Percentiles rank a stretch among this genome's conserved stretches.
phyloP scores from a whole-genome alignment of 192 early-diverging fungal species.

The Entomortierella parvispora region DNA sequence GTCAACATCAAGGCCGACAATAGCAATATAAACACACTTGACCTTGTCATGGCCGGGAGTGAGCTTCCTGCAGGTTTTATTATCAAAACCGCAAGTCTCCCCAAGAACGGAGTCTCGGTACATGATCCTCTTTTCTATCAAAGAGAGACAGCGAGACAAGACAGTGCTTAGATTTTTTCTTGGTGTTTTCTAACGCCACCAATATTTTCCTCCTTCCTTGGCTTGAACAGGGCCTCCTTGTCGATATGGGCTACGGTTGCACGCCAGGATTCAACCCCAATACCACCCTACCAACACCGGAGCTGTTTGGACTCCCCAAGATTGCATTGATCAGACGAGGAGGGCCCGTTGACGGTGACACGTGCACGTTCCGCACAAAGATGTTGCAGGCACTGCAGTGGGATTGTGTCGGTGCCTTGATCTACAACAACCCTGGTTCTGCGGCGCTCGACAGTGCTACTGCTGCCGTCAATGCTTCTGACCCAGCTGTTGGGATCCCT shows the following conservation, averaged over 20 bases:
- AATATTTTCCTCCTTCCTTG: not conserved
- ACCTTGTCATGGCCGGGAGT: slow-evolving; percentile 11
- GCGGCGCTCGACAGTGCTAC: slow-evolving; percentile 18
- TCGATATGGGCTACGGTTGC: slow-evolving; percentile 45
- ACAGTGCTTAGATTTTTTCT: not conserved
- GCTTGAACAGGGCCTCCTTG: slow-evolving; percentile 29
- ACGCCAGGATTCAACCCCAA: slow-evolving; percentile 19
- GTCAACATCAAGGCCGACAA: slow-evolving; percentile 9
- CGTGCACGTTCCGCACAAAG: slow-evolving; percentile 35
- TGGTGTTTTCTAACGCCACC: not conserved
- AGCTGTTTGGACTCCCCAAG: slow-evolving; percentile 30
- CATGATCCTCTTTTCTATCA: not conserved
- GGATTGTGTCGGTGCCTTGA: slow-evolving; percentile 24
- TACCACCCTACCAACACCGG: slow-evolving; percentile 26
- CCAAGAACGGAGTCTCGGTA: slow-evolving; percentile 29
- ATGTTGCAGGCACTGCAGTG: slow-evolving; percentile 9
- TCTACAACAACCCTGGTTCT: slow-evolving; percentile 22
- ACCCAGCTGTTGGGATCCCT: slow-evolving; percentile 7
- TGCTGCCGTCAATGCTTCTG: slow-evolving; percentile 1
- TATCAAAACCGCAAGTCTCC: slow-evolving; percentile 14
- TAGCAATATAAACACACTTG: slow-evolving; percentile 2
- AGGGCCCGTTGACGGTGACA: not conserved
- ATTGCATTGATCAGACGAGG: slow-evolving; percentile 46
- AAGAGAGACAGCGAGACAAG: not conserved
- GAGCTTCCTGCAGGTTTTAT: slow-evolving; percentile 23